These are phyloP conservation scores for Podaxis sp. DNA, from an alignment of 768 basidiomycete genomes.

Conservation along the genomic window DNA sequence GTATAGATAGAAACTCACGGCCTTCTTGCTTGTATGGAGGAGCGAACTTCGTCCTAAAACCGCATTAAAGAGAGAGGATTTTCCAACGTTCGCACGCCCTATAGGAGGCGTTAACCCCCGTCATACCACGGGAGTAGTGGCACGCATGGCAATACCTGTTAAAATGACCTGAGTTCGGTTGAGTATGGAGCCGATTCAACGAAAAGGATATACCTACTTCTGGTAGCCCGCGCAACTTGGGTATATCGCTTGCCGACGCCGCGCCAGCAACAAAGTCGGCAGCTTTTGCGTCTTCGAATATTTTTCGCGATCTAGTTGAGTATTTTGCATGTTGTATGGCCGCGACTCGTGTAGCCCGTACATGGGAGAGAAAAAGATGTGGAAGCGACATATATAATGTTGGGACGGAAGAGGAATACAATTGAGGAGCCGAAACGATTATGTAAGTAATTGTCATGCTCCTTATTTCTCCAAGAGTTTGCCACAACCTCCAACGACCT, in stretches of 20 bases:
- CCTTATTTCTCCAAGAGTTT: no score
- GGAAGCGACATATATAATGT: neutral
- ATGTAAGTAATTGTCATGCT: neutral
- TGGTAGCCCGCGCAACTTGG: constrained; percentile 38
- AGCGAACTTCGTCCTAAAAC: constrained; percentile 57
- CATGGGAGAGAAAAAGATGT: neutral
- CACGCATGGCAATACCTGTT: constrained; percentile 30
- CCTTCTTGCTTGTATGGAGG: constrained; percentile 64
- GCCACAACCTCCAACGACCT: no score
- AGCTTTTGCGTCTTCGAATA: constrained; percentile 28
- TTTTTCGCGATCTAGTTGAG: constrained; percentile 18
- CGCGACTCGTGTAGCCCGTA: neutral
- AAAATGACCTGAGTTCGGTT: constrained; percentile 37
- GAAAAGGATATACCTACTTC: constrained; percentile 31
- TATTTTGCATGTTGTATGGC: neutral
- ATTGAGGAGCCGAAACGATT: neutral
- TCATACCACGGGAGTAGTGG: neutral
- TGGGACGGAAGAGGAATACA: neutral
- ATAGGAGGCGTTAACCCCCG: neutral
- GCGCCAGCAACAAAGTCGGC: constrained; percentile 42
- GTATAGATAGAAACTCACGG: constrained; percentile 42
- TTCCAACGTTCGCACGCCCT: constrained; percentile 81
- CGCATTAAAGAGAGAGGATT: constrained; percentile 72
- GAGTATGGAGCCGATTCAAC: neutral
- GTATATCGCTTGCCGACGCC: constrained; percentile 33